Base-by-base conservation (phyloP, 331 rosid species). In the Malus hybrid region DNA sequence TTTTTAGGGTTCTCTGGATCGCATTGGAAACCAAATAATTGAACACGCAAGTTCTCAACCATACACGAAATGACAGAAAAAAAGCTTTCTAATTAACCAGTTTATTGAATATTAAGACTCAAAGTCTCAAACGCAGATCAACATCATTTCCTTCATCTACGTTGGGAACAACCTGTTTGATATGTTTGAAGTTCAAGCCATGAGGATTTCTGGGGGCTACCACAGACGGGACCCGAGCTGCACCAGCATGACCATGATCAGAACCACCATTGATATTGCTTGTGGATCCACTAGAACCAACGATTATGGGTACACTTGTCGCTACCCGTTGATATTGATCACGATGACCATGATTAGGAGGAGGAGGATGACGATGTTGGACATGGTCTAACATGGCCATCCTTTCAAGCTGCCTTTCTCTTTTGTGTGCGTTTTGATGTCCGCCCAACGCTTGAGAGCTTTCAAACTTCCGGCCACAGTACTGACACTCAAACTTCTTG, bases 371-470 rank as follows among this genome's bases (percentile, higher is more conserved):
- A 57, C 6, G 52, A 4, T 4, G 18, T 1, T 60, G 50, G n/a
- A 62, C 36, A 11, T 19, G 68, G 6, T 46, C 12, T 42, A 22
- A 22, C 65, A 56, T 39, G 57, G 80, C 71, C 74, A 59, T 39
- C 73, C 71, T 83, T 7, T 79, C 72, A 7, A 76, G 54, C 74
- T 39, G 67, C 48, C 86, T 71, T 63, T 83, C 83, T 57, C 48
- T 60, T 76, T 60, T 79, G 65, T 83, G 86, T 55, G 83, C 83
- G 50, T 83, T 83, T 66, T 83, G 86, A 60, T 83, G 86, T 12
- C 86, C 86, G 0, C 86, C 86, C 36, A 83, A 80, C 16, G 83
- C 86, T 54, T 83, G 86, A 36, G 83, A 79, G 65, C 16, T 79
- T 4, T 69, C 72, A 48, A 71, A 83, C 69, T 74, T 74, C 7